Percentiles rank a stretch among this genome's conserved stretches.
Evolutionary conservation across 2,329 filamentous ascomycete genomes (phyloP).

Genomic region (Zymoseptoria ardabiliae): DNA sequence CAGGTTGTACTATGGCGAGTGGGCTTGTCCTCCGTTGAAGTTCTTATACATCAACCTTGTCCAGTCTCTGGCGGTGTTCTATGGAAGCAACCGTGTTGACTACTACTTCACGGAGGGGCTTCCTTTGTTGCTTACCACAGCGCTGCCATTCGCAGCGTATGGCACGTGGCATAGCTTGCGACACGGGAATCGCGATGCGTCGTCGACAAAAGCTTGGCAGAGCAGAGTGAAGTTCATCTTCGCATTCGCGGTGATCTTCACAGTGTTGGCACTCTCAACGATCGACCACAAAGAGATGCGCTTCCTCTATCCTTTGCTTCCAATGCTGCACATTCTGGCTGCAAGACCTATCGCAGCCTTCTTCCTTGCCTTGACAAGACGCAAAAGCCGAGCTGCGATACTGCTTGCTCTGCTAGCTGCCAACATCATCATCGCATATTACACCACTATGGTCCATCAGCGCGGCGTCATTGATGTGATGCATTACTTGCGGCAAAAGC

Average conservation of each 20-base stretch:
- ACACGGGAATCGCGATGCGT: background rate
- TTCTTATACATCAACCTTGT: constrained; percentile 89
- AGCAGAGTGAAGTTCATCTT: constrained; percentile 40
- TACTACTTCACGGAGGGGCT: constrained; percentile 90
- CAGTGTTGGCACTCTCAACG: constrained; percentile 58
- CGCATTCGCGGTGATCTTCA: constrained; percentile 50
- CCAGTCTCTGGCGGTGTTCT: constrained; percentile 83
- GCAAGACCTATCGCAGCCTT: constrained; percentile 60
- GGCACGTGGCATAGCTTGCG: constrained; percentile 49
- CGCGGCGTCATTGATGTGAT: constrained; percentile 70
- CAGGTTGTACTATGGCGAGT: constrained; percentile 66
- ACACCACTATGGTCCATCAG: constrained; percentile 71
- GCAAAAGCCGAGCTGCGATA: constrained; percentile 43
- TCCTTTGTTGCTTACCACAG: constrained; percentile 76
- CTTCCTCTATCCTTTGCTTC: constrained; percentile 89
- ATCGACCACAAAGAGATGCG: constrained; percentile 95
- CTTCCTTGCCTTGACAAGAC: constrained; percentile 36
- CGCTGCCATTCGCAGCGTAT: constrained; percentile 65
- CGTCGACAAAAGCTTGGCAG: background rate
- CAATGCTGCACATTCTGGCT: constrained; percentile 73
- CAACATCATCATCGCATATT: constrained; percentile 66
- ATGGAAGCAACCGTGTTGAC: constrained; percentile 81
- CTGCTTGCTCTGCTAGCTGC: constrained; percentile 48
- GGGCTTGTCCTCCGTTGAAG: constrained; percentile 80
- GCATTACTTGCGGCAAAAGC: constrained; percentile 62